phyloP scores from a whole-genome alignment of 306 rosid species.

The Benincasa hispida region DNA sequence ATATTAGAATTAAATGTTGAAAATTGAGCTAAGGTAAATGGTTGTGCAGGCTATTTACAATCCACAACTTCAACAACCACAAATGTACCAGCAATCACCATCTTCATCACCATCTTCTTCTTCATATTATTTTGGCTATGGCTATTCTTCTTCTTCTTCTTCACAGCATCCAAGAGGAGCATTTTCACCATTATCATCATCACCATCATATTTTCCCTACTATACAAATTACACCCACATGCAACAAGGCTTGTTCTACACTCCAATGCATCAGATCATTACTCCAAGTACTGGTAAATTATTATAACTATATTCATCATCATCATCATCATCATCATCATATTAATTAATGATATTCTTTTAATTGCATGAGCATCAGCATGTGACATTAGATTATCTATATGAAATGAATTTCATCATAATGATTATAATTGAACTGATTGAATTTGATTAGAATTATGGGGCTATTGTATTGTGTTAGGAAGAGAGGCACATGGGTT shows the following conservation, averaged over 20 bases:
- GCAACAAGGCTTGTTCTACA: background rate
- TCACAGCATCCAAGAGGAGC: background rate
- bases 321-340: too few relatives aligned
- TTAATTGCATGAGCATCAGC: too few relatives aligned
- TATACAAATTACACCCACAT: background rate
- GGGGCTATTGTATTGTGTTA: background rate
- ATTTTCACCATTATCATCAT: background rate
- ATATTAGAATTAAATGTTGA: background rate
- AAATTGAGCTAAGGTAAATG: background rate
- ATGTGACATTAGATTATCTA: too few relatives aligned
- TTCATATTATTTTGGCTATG: slow-evolving; percentile 2
- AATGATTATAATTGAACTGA: background rate
- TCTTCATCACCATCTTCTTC: background rate
- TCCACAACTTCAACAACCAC: background rate
- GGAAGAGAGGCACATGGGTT: slow-evolving; percentile 1
- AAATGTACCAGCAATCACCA: background rate
- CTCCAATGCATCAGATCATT: background rate
- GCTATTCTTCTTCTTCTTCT: background rate
- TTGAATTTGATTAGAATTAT: background rate
- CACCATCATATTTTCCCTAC: background rate
- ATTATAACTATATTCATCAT: background rate
- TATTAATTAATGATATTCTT: too few relatives aligned
- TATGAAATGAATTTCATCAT: too few relatives aligned
- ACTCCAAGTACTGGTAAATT: background rate
- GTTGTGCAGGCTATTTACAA: background rate